Evolutionary conservation across 129 eudicot genomes (phyloP).

Genomic region (Kitagawia praeruptora): DNA sequence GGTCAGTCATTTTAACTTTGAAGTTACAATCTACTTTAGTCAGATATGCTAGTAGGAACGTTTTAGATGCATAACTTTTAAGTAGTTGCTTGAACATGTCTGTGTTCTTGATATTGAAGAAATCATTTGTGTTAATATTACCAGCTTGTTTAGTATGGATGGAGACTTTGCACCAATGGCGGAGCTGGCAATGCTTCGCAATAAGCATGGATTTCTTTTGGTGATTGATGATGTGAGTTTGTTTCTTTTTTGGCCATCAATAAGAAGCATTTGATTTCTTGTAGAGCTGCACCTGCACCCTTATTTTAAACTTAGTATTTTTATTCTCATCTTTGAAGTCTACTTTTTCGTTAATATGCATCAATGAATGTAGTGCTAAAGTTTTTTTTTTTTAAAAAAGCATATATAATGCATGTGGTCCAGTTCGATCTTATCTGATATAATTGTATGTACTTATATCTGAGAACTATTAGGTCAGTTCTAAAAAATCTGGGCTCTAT

Average conservation of each 20-base stretch:
- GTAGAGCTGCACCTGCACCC: neutral
- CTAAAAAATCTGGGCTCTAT: neutral
- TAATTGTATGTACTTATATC: neutral
- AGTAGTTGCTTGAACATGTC: constrained; percentile 14
- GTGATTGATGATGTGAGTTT: constrained; percentile 96
- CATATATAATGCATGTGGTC: neutral
- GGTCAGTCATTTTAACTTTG: constrained; percentile 36
- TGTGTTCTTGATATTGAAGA: constrained; percentile 21
- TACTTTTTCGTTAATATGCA: neutral
- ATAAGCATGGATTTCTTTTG: constrained; percentile 84
- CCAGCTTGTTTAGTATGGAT: constrained; percentile 99
- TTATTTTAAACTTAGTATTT: neutral
- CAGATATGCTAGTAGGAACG: neutral
- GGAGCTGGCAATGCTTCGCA: constrained; percentile 87
- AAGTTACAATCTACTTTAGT: neutral
- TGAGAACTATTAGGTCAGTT: neutral
- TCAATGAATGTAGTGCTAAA: neutral
- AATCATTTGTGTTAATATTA: constrained; percentile 24
- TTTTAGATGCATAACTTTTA: neutral
- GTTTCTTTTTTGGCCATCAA: neutral
- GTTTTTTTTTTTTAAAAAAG: neutral
- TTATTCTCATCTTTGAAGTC: neutral
- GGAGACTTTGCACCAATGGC: constrained; percentile 98
- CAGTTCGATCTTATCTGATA: neutral
- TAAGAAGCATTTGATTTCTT: constrained; percentile 7